These are phyloP conservation scores for Opeltia flavorubescens DNA, from an alignment of 495 filamentous ascomycete species.

Conservation along the genomic window DNA sequence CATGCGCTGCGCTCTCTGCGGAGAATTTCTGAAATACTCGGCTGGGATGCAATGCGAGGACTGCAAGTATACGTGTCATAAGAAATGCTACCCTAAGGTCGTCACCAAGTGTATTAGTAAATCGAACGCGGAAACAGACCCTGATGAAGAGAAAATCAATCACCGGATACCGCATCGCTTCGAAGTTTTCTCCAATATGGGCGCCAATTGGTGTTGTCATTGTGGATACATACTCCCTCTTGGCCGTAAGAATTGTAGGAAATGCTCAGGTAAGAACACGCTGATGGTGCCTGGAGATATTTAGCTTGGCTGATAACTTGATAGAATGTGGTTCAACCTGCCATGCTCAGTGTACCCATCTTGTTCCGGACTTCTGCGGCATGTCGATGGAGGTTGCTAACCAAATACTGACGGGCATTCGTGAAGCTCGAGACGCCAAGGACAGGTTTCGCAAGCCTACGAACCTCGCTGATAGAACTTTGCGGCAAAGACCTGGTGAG, in stretches of 20 bases:
- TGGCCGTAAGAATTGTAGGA: constrained; percentile 83
- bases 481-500: constrained; percentile 39
- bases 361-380: constrained; percentile 97
- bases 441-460: constrained; percentile 8
- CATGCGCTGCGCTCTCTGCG: constrained; percentile 97
- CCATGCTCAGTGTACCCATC: constrained; percentile 80
- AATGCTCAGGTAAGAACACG: constrained; percentile 59
- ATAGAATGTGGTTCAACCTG: constrained; percentile 85
- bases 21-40: constrained; percentile 95
- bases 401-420: constrained; percentile 65
- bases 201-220: constrained; percentile 98
- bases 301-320: constrained; percentile 16
- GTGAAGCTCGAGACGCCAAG: constrained; percentile 36
- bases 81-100: constrained; percentile 91
- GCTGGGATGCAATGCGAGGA: constrained; percentile 98
- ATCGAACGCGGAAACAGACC: constrained; percentile 93
- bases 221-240: constrained; percentile 97
- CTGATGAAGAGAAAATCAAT: constrained; percentile 98
- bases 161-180: constrained; percentile 97
- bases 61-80: constrained; percentile 98
- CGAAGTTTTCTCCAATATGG: constrained; percentile 85
- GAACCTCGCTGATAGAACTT: constrained; percentile 31
- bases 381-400: constrained; percentile 98
- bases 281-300: neutral
- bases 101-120: constrained; percentile 99